These are phyloP conservation scores for Penicillium sp. DNA, from an alignment of 2,329 filamentous ascomycete species.

Conservation along the genomic window DNA sequence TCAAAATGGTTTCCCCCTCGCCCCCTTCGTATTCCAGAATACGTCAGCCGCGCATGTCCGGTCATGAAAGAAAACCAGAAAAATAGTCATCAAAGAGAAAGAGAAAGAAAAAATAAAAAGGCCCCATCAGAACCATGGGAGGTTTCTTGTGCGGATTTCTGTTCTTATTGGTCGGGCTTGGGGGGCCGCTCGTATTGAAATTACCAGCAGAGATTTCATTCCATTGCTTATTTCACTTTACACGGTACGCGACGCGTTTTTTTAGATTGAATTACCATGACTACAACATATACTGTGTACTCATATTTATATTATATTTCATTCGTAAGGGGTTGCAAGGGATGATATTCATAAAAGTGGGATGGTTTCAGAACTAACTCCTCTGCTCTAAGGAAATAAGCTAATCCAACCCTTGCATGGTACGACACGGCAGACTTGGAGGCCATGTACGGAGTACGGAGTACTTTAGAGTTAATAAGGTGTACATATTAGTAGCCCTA, in stretches of 20 bases:
- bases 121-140: constrained; percentile 17
- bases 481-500: neutral
- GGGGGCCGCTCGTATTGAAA: constrained; percentile 17
- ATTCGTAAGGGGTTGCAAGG: constrained; percentile 5
- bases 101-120: neutral
- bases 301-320: neutral
- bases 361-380: constrained; percentile 1
- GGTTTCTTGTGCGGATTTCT: neutral
- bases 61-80: neutral
- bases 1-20: neutral
- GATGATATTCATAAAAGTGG: neutral
- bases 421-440: neutral
- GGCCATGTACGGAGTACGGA: neutral
- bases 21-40: neutral
- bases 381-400: neutral
- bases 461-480: neutral
- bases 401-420: constrained; percentile 10
- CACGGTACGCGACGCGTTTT: constrained; percentile 6
- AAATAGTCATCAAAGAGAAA: constrained; percentile 4
- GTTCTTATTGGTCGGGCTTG: constrained; percentile 12
- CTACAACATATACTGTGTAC: neutral
- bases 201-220: constrained; percentile 13
- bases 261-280: neutral
- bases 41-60: constrained; percentile 17
- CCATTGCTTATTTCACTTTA: neutral